Evolutionary conservation across 495 filamentous ascomycete genomes (phyloP).

Genomic region (Zalerion maritima): DNA sequence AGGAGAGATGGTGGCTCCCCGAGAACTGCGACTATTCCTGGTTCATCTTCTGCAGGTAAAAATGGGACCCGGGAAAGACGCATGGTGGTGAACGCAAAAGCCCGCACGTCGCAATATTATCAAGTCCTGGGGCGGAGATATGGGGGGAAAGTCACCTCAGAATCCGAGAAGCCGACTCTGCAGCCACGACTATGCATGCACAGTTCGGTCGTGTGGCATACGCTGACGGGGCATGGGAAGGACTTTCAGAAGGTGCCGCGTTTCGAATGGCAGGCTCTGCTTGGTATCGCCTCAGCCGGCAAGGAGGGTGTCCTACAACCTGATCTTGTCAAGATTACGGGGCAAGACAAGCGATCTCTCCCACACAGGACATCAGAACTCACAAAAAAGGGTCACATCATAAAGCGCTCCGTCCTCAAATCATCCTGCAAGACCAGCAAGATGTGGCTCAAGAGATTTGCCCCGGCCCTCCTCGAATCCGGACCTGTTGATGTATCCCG

Average conservation of each 20-base stretch:
- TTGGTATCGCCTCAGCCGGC: slow-evolving; percentile 62
- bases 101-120: too few species aligned
- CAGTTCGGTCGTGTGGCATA: slow-evolving; percentile 65
- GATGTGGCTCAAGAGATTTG: slow-evolving; percentile 47
- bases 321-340: slow-evolving; percentile 56
- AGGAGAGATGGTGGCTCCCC: too few species aligned
- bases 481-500: slow-evolving; percentile 17
- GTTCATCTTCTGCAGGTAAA: too few species aligned
- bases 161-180: too few species aligned
- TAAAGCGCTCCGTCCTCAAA: slow-evolving; percentile 56
- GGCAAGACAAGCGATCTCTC: slow-evolving; percentile 81
- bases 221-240: slow-evolving; percentile 63
- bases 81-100: too few species aligned
- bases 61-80: too few species aligned
- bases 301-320: slow-evolving; percentile 63
- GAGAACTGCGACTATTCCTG: too few species aligned
- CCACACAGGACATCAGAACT: slow-evolving; percentile 67
- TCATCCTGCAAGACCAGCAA: slow-evolving; percentile 53
- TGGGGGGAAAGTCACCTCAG: too few species aligned
- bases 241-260: slow-evolving; percentile 53
- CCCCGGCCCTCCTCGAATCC: slow-evolving; percentile 15
- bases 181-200: too few species aligned
- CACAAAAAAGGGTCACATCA: slow-evolving; percentile 66
- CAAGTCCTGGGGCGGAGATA: too few species aligned
- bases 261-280: slow-evolving; percentile 59